phyloP scores from a whole-genome alignment of 495 filamentous ascomycete species.

The Neurospora sp. region DNA sequence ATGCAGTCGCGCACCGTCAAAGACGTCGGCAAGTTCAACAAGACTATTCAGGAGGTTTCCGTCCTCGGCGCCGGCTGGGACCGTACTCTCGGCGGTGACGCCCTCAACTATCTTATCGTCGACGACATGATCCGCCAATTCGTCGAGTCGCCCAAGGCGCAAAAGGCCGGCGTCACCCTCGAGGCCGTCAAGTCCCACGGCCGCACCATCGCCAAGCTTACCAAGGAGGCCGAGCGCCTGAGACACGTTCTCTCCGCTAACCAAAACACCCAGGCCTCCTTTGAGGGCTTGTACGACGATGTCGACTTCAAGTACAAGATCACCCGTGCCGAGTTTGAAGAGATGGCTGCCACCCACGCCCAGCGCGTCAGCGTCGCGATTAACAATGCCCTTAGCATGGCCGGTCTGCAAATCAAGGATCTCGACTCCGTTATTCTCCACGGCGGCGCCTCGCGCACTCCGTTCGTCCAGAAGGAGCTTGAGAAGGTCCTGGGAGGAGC shows the following conservation, averaged over 20 bases:
- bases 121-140: constrained; percentile 79
- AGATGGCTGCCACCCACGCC: constrained; percentile 58
- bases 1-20: constrained; percentile 87
- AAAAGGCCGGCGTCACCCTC: constrained; percentile 50
- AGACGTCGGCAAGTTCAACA: constrained; percentile 88
- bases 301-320: constrained; percentile 90
- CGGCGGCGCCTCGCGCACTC: constrained; percentile 82
- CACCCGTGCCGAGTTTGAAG: constrained; percentile 71
- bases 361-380: constrained; percentile 60
- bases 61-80: constrained; percentile 86
- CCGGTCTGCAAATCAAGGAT: constrained; percentile 62
- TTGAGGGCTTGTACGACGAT: constrained; percentile 84
- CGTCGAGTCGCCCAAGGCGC: constrained; percentile 56
- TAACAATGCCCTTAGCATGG: constrained; percentile 60
- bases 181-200: constrained; percentile 61
- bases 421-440: constrained; percentile 88
- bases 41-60: constrained; percentile 87
- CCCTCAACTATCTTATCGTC: constrained; percentile 76
- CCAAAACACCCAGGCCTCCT: constrained; percentile 62
- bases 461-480: constrained; percentile 85
- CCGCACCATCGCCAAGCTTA: constrained; percentile 74
- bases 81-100: constrained; percentile 78
- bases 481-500: constrained; percentile 61
- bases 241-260: constrained; percentile 93
- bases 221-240: constrained; percentile 80